Evolutionary conservation across 441 rosid species (phyloP).

Genomic region (Syzygium malaccense): DNA sequence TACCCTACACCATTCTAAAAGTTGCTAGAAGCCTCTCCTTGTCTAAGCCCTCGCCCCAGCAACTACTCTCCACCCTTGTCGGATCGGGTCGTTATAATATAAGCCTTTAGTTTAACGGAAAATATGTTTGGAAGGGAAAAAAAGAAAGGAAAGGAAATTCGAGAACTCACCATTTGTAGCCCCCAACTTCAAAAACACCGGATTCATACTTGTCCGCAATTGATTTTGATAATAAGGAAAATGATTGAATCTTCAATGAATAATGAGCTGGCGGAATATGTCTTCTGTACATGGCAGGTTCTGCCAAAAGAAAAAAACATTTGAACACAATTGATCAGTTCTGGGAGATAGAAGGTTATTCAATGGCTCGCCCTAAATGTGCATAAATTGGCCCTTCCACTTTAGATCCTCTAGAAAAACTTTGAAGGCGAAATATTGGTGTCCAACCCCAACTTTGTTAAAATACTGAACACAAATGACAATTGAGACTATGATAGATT

Average conservation of each 20-base stretch:
- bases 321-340: background rate
- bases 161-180: conserved; percentile 31
- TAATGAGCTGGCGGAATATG: background rate
- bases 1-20: too few species aligned
- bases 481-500: background rate
- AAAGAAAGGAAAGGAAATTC: background rate
- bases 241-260: background rate
- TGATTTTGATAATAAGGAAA: background rate
- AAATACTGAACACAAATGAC: too few species aligned
- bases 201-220: conserved; percentile 11
- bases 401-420: too few species aligned
- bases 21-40: too few species aligned
- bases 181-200: conserved; percentile 17
- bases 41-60: too few species aligned
- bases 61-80: too few species aligned
- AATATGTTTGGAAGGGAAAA: background rate
- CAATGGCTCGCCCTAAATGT: too few species aligned
- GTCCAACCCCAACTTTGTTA: too few species aligned
- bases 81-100: background rate
- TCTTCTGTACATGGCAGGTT: background rate
- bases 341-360: too few species aligned
- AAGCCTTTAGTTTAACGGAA: background rate
- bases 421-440: background rate
- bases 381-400: too few species aligned
- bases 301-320: background rate